Evolutionary conservation across 805 yeast species (phyloP), one percentile per base, ranked within the genome.

Genomic region (Lachancea sp.): DNA sequence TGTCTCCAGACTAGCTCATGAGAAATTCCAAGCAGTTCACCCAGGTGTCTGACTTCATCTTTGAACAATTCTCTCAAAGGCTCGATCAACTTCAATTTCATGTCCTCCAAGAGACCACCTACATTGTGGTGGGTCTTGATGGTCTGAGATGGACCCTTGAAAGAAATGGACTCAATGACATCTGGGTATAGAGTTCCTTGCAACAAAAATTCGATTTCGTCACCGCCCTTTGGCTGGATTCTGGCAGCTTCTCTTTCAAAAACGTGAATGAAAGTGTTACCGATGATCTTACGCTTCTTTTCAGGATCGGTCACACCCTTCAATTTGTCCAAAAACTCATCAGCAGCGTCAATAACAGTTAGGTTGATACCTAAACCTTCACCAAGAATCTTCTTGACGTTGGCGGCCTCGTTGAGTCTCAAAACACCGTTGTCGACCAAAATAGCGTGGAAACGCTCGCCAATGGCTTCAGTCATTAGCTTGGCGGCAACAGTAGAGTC

Each of bases 81-180:
- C 78, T 93, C 99, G 61, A 93, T 93, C 64, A 93, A 82, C 74
- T 93, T 91, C 73, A 93, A 79, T 74, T 91, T 93, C 99, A 93
- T 93, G 77, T 93, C 85, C 51, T 93, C 99, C 61, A 91, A 78
- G 64, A 93, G 77, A 50, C 99, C 99, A 59, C 99, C 99, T 49
- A 93, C 99, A 62, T 93, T 93, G 76, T 93, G 99, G 70, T 93
- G 99, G 54, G 99, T 91, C 77, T 93, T 93, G 74, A 93, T 93
- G 58, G 99, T 93, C 75, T 91, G 98, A 45, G 98, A 91, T 34
- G 99, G 99, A 53, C 99, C 99, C 76, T 93, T 93, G 85, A 93
- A 93, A 19, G 97, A 90, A 63, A 93, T 91, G 49, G 96, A 86
- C 78, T 93, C 99, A 60, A 93, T 93, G 48, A 93, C 99, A 70